A percentile compares a stretch with the other conserved stretches of the same genome.
These are phyloP conservation scores for Trichoderma sp. DNA, from an alignment of 2,329 filamentous ascomycete species.

Conservation along the genomic window DNA sequence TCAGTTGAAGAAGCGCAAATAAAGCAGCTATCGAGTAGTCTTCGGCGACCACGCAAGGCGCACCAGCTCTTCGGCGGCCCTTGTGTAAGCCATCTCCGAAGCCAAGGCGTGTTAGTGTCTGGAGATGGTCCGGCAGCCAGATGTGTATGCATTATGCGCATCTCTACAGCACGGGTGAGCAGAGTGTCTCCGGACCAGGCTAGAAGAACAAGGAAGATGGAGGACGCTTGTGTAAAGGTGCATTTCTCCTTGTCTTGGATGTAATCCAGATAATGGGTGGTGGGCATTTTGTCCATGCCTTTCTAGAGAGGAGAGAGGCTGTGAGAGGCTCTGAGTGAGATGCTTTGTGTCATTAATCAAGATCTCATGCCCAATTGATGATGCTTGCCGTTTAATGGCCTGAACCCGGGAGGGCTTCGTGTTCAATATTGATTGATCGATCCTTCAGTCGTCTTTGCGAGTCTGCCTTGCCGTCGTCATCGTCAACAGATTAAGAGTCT, in stretches of 20 bases:
- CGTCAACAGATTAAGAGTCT: neutral
- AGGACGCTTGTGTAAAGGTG: neutral
- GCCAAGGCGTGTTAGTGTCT: neutral
- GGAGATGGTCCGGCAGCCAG: neutral
- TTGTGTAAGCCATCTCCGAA: neutral
- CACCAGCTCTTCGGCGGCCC: neutral
- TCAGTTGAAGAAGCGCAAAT: neutral
- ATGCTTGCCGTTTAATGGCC: neutral
- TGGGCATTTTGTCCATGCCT: neutral
- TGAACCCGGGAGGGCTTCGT: too few relatives aligned
- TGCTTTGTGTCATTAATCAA: neutral
- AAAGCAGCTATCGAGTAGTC: neutral
- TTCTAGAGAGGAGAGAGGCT: neutral
- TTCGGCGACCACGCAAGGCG: neutral
- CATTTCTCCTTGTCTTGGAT: neutral
- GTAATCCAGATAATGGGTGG: neutral
- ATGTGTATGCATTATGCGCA: neutral
- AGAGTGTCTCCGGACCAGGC: neutral
- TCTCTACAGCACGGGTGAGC: neutral
- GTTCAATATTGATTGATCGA: too few relatives aligned
- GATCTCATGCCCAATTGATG: neutral
- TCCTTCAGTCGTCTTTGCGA: neutral
- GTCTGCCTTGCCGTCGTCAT: neutral
- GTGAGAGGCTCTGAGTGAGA: neutral
- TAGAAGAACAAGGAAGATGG: neutral